Evolutionary conservation across 352 stramenopile species (phyloP), one percentile per base, ranked within the genome.

Genomic region (Aphanomyces stellatus): DNA sequence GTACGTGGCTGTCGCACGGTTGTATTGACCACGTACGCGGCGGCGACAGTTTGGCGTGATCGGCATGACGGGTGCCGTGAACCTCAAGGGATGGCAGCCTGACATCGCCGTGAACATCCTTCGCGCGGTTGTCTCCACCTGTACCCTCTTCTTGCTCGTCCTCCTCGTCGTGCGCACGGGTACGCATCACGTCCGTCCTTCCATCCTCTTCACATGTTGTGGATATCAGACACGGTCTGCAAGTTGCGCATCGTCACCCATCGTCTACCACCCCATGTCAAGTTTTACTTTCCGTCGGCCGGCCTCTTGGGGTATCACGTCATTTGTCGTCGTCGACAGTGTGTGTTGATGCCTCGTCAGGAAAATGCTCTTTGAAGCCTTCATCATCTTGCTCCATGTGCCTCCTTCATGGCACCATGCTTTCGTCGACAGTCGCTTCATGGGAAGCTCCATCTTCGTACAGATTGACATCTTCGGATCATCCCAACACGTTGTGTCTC

Each of bases 321-420:
- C n/a, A n/a, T n/a, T n/a, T n/a, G n/a, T n/a, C n/a, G n/a, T n/a
- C n/a, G n/a, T n/a, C n/a, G n/a, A n/a, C n/a, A n/a, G n/a, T n/a
- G n/a, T n/a, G n/a, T n/a, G n/a, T n/a, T n/a, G n/a, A n/a, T n/a
- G n/a, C n/a, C n/a, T n/a, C n/a, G n/a, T n/a, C 34, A 67, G 60
- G 8, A 67, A 67, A 67, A 28, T 42, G 8, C 11, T 67, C 2
- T 2, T 57, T 0, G 60, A 67, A 48, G 17, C 33, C 30, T 28
- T 53, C 11, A 40, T 67, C 25, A n/a, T 67, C 11, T 67, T 41
- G 28, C 27, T 67, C 10, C 60, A 67, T 31, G 49, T 67, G 24
- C 60, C 60, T 5, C 60, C 60, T 10, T 15, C 17, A 5, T 67
- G 48, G 48, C 25, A 13, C 6, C 60, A 28, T 25, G 4, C 30